These are phyloP conservation scores for Chytriomyces confervae DNA, from an alignment of 192 early-diverging fungal genomes.

Conservation along the genomic window DNA sequence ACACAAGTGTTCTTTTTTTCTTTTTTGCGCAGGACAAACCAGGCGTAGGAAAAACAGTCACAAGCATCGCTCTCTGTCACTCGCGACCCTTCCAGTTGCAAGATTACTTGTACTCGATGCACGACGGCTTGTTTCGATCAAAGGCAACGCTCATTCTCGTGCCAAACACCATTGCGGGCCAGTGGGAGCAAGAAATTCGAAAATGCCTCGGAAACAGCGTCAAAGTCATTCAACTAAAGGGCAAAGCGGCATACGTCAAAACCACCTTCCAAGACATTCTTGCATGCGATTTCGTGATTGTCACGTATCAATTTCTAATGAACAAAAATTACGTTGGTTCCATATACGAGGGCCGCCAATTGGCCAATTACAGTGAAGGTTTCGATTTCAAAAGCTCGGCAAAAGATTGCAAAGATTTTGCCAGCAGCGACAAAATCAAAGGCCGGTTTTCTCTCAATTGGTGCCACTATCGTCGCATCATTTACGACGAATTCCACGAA, in stretches of 20 bases:
- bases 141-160: constrained; percentile 14
- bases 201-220: constrained; percentile 27
- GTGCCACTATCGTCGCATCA: constrained; percentile 14
- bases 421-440: not conserved
- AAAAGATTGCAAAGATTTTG: not conserved
- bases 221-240: constrained; percentile 28
- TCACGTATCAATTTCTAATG: constrained; percentile 28
- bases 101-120: not conserved
- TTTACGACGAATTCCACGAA: constrained; percentile 31
- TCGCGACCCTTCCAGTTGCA: not conserved
- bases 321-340: constrained; percentile 10
- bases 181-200: constrained; percentile 29
- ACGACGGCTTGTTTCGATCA: not conserved
- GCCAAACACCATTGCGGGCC: constrained; percentile 19
- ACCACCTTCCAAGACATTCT: not conserved
- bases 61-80: not conserved
- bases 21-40: not conserved
- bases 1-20: too few relatives aligned
- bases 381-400: not conserved
- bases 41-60: not conserved
- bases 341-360: not conserved
- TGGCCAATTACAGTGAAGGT: not conserved
- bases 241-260: constrained; percentile 8
- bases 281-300: constrained; percentile 15
- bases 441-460: constrained; percentile 12